Conservation (phyloP, 768 basidiomycete species). For the Leccinum truebloodii region DNA sequence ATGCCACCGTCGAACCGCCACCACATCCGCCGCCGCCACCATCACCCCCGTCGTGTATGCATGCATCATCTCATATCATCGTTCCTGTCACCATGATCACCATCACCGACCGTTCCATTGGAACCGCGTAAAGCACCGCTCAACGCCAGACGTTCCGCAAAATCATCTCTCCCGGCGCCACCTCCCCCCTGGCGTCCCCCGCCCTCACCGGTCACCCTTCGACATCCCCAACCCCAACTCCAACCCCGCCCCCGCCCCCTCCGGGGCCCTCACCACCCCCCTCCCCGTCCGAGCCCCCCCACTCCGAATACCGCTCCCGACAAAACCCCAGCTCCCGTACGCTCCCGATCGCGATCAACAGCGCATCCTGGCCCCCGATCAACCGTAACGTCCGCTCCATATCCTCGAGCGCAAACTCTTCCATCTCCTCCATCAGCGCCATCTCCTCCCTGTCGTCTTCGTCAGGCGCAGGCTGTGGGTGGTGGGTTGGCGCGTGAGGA, state of each 20-base stretch:
- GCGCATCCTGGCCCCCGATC: constrained; percentile 60
- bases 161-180: too few relatives aligned
- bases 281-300: constrained; percentile 49
- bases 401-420: constrained; percentile 80
- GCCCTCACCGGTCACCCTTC: constrained; percentile 4
- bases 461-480: neutral
- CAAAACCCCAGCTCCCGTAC: constrained; percentile 68
- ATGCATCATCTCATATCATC: too few relatives aligned
- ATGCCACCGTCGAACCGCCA: too few relatives aligned
- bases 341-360: constrained; percentile 69
- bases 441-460: constrained; percentile 69
- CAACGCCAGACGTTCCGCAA: too few relatives aligned
- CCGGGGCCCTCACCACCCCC: constrained; percentile 24
- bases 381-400: constrained; percentile 63
- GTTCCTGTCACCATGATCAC: too few relatives aligned
- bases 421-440: constrained; percentile 76
- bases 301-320: constrained; percentile 35
- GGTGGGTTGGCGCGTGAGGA: neutral
- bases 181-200: too few relatives aligned
- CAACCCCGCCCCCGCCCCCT: neutral
- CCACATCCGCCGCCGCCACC: too few relatives aligned
- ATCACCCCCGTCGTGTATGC: too few relatives aligned
- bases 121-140: too few relatives aligned
- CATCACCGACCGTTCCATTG: too few relatives aligned
- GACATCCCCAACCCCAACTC: neutral